Conservation (phyloP, 345 rosid genomes). For the Aquilaria yunnanensis region DNA sequence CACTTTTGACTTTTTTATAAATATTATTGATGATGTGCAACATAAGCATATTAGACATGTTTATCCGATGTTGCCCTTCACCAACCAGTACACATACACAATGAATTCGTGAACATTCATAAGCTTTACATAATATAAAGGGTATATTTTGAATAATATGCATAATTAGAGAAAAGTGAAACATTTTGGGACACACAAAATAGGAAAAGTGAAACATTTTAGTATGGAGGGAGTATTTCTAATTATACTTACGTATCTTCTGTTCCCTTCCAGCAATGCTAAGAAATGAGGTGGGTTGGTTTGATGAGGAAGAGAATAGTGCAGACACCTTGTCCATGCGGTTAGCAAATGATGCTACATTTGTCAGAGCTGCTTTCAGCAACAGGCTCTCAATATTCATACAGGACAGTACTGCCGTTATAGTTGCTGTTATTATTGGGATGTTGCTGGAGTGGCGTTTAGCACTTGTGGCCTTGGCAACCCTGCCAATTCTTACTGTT, state of each 20-base stretch:
- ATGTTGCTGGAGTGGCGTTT: slow-evolving; percentile 84
- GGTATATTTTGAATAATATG: no score
- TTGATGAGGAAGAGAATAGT: slow-evolving; percentile 95
- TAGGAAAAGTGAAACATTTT: no score
- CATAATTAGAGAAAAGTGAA: no score
- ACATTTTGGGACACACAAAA: no score
- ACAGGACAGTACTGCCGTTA: slow-evolving; percentile 92
- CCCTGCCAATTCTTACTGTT: slow-evolving; percentile 77
- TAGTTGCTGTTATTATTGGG: slow-evolving; percentile 88
- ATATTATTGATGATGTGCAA: no score
- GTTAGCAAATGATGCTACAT: slow-evolving; percentile 99
- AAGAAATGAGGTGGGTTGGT: slow-evolving; percentile 99
- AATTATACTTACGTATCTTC: neutral
- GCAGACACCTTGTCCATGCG: slow-evolving; percentile 98
- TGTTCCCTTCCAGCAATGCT: slow-evolving; percentile 77
- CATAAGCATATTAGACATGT: neutral
- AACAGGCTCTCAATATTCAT: slow-evolving; percentile 96
- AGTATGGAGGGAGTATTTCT: no score
- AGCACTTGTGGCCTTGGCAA: slow-evolving; percentile 94
- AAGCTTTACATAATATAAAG: slow-evolving; percentile 7
- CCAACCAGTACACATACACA: neutral
- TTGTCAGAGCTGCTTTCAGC: slow-evolving; percentile 98
- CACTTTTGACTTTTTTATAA: no score
- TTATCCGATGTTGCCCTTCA: neutral
- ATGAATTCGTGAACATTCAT: slow-evolving; percentile 3